Evolutionary conservation across 768 basidiomycete genomes (phyloP).

Genomic region (Leccinum olivaceopallidum): DNA sequence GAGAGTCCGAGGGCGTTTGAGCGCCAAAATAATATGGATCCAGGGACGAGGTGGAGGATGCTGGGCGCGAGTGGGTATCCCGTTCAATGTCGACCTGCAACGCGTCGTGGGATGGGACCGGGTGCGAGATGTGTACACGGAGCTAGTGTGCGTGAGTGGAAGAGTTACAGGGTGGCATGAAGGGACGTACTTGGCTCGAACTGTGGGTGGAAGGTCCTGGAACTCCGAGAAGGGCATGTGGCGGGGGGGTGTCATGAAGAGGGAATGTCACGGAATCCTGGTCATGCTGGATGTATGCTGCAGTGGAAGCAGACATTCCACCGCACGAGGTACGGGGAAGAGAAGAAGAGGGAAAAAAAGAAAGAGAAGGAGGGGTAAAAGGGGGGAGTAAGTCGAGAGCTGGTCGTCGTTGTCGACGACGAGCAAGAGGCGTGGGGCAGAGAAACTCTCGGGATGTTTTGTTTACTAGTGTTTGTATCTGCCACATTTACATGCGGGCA

Average conservation of each 20-base stretch:
- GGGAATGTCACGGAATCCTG: conserved; percentile 33
- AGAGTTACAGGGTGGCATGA: background rate
- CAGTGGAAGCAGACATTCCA: conserved; percentile 42
- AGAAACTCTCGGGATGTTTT: conserved; percentile 26
- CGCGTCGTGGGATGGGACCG: conserved; percentile 32
- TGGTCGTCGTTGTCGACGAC: conserved; percentile 35
- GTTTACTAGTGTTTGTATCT: conserved; percentile 22
- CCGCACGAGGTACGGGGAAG: conserved; percentile 26
- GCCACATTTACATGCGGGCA: conserved; percentile 6
- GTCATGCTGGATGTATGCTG: conserved; percentile 41
- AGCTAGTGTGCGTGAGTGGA: conserved; percentile 34
- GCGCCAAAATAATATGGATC: conserved; percentile 89
- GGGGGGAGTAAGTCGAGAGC: conserved; percentile 26
- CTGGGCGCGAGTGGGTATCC: conserved; percentile 56
- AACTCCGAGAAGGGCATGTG: conserved; percentile 25
- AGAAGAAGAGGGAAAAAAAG: conserved; percentile 10
- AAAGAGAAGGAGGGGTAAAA: conserved; percentile 17
- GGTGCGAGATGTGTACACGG: conserved; percentile 49
- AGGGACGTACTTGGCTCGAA: conserved; percentile 15
- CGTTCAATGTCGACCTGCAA: conserved; percentile 45
- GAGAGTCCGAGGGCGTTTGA: conserved; percentile 68
- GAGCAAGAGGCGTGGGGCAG: conserved; percentile 32
- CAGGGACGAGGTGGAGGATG: conserved; percentile 76
- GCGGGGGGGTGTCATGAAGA: conserved; percentile 46
- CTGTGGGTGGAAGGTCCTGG: conserved; percentile 30